Evolutionary conservation across 768 basidiomycete genomes (phyloP).

Genomic region (Lentinus tigrinus): DNA sequence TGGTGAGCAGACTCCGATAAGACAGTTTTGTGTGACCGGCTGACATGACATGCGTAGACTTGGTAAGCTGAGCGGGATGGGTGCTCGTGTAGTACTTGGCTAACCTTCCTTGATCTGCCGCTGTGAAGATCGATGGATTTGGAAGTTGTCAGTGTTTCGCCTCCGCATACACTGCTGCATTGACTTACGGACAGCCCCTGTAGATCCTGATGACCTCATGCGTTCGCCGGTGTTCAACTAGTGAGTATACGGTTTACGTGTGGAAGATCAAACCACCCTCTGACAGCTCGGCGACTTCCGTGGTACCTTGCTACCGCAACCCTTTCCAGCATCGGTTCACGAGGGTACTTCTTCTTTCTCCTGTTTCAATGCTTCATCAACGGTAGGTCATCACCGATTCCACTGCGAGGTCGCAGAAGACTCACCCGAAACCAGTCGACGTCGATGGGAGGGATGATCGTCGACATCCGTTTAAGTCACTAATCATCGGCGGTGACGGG

Average conservation of each 20-base stretch:
- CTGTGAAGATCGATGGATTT: slow-evolving; percentile 70
- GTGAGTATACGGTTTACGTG: slow-evolving; percentile 39
- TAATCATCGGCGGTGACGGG: slow-evolving; percentile 74
- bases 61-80: slow-evolving; percentile 35
- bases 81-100: neutral
- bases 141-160: slow-evolving; percentile 64
- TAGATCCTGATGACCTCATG: slow-evolving; percentile 84
- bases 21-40: slow-evolving; percentile 2
- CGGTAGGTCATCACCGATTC: slow-evolving; percentile 40
- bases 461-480: slow-evolving; percentile 64
- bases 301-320: neutral
- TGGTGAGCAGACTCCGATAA: slow-evolving; percentile 44
- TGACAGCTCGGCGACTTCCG: neutral
- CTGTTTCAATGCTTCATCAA: slow-evolving; percentile 93
- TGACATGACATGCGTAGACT: slow-evolving; percentile 32
- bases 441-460: slow-evolving; percentile 74
- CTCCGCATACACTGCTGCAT: neutral
- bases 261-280: neutral
- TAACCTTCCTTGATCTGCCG: neutral
- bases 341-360: slow-evolving; percentile 90
- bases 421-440: slow-evolving; percentile 42
- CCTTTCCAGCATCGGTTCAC: slow-evolving; percentile 64
- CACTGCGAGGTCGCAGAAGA: slow-evolving; percentile 5
- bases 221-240: slow-evolving; percentile 66
- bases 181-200: slow-evolving; percentile 5